Evolutionary conservation across 495 filamentous ascomycete genomes (phyloP).

Genomic region (Umbilicaria muhlenbergii): DNA sequence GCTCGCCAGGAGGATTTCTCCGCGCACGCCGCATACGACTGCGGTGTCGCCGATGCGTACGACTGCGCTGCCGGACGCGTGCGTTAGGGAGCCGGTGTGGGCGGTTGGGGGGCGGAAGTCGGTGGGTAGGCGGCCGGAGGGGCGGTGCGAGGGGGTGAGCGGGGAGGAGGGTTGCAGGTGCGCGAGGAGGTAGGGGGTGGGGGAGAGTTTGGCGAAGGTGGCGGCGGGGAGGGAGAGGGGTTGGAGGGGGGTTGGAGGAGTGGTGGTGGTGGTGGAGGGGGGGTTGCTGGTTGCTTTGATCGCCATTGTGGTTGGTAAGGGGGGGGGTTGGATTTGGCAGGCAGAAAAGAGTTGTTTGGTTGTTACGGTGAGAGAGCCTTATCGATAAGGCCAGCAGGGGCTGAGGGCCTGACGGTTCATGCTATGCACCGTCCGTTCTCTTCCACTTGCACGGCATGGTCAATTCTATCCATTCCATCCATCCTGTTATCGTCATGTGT

Average conservation of each 20-base stretch:
- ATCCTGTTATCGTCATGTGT: too few species aligned
- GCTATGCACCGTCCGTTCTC: too few species aligned
- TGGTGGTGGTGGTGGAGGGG: constrained; percentile 11
- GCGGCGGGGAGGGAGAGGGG: constrained; percentile 58
- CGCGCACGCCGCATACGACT: constrained; percentile 80
- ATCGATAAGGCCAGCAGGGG: constrained; percentile 4
- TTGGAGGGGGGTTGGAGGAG: constrained; percentile 17
- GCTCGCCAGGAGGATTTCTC: constrained; percentile 60
- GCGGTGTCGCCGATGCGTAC: constrained; percentile 80
- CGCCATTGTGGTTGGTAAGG: background rate
- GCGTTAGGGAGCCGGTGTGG: constrained; percentile 67
- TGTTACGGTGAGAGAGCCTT: constrained; percentile 8
- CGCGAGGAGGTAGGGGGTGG: constrained; percentile 74
- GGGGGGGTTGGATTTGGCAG: constrained; percentile 1
- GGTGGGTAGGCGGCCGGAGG: constrained; percentile 58
- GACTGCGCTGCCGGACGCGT: constrained; percentile 77
- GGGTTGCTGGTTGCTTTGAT: constrained; percentile 6
- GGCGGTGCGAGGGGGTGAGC: constrained; percentile 40
- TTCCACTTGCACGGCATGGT: background rate
- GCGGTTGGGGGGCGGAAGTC: constrained; percentile 53
- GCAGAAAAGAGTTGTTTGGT: constrained; percentile 22
- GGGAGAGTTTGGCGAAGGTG: constrained; percentile 81
- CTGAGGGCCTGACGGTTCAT: too few species aligned
- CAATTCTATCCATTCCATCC: too few species aligned
- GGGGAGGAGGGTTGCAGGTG: constrained; percentile 52